A percentile compares a stretch with the other conserved stretches of the same genome.
Conservation (phyloP, 1,284 basidiomycete genomes). For the Ceratobasidium sp. region DNA sequence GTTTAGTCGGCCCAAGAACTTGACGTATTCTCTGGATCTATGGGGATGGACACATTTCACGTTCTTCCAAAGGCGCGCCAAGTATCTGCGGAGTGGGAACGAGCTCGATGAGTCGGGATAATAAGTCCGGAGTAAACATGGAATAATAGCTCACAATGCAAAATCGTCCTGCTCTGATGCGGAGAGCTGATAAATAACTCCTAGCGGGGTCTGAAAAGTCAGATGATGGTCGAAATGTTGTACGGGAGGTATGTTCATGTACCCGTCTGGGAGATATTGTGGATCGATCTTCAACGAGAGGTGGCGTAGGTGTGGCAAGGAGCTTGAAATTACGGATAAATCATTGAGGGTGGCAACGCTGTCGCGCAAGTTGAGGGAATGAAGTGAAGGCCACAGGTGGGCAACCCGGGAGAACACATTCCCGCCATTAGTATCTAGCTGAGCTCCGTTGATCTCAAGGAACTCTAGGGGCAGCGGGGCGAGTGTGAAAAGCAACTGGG, state of each 20-base stretch:
- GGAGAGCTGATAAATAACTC: neutral
- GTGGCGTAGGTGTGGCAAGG: neutral
- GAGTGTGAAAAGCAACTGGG: neutral
- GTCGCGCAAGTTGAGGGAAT: neutral
- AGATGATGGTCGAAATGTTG: neutral
- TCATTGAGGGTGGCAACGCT: neutral
- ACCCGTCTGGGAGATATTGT: neutral
- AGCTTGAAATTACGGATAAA: neutral
- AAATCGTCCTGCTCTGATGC: neutral
- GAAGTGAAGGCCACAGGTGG: constrained; percentile 4
- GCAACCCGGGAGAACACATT: neutral
- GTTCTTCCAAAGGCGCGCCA: neutral
- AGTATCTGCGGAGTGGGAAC: neutral
- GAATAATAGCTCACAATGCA: neutral
- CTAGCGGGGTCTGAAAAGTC: neutral
- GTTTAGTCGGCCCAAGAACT: neutral
- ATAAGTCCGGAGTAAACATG: neutral
- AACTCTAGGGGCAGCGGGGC: neutral
- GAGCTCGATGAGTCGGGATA: neutral
- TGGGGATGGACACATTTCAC: constrained; percentile 5
- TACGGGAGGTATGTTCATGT: neutral
- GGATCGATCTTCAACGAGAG: neutral
- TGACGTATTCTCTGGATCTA: neutral
- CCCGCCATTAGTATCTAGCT: neutral
- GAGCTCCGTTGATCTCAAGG: neutral